A percentile compares a stretch with the other conserved stretches of the same genome.
These are phyloP conservation scores for Leccinum barrowsii DNA, from an alignment of 768 basidiomycete genomes.

Conservation along the genomic window DNA sequence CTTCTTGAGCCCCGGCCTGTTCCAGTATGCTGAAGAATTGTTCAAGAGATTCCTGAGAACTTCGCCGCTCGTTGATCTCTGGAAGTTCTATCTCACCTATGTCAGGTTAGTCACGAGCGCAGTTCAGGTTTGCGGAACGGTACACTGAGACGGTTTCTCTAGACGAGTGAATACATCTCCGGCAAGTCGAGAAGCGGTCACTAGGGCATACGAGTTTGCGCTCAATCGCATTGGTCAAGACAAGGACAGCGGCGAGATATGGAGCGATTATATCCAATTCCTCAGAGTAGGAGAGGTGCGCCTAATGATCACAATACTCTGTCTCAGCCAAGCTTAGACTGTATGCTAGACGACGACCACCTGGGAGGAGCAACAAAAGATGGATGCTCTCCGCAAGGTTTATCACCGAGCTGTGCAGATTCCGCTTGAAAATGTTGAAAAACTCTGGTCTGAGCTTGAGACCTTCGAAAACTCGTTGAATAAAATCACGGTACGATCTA, in stretches of 20 bases:
- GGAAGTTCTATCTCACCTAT: slow-evolving; percentile 92
- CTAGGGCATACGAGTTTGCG: slow-evolving; percentile 91
- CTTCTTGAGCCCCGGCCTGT: slow-evolving; percentile 62
- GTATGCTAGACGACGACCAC: slow-evolving; percentile 60
- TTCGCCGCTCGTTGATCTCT: slow-evolving; percentile 86
- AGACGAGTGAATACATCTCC: slow-evolving; percentile 71
- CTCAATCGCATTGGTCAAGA: slow-evolving; percentile 87
- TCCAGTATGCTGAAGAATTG: slow-evolving; percentile 78
- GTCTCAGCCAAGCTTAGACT: slow-evolving; percentile 2
- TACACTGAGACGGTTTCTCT: slow-evolving; percentile 15
- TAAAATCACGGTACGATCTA: slow-evolving; percentile 64
- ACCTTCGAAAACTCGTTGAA: slow-evolving; percentile 87
- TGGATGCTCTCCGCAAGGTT: slow-evolving; percentile 86
- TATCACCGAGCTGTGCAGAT: slow-evolving; percentile 95
- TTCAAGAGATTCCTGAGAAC: slow-evolving; percentile 84
- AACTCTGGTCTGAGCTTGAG: slow-evolving; percentile 91
- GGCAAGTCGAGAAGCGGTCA: slow-evolving; percentile 69
- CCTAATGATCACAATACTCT: slow-evolving; percentile 1
- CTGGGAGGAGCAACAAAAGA: slow-evolving; percentile 95
- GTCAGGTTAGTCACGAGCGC: slow-evolving; percentile 61
- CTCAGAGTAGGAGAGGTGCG: slow-evolving; percentile 75
- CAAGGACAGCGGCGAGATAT: slow-evolving; percentile 88
- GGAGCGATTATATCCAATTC: slow-evolving; percentile 93
- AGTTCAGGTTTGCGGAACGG: slow-evolving; percentile 3
- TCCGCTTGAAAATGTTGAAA: slow-evolving; percentile 90